Evolutionary conservation across 306 rosid species (phyloP), one percentile per base, ranked within the genome.

Genomic region (Amphicarpaea edgeworthii): DNA sequence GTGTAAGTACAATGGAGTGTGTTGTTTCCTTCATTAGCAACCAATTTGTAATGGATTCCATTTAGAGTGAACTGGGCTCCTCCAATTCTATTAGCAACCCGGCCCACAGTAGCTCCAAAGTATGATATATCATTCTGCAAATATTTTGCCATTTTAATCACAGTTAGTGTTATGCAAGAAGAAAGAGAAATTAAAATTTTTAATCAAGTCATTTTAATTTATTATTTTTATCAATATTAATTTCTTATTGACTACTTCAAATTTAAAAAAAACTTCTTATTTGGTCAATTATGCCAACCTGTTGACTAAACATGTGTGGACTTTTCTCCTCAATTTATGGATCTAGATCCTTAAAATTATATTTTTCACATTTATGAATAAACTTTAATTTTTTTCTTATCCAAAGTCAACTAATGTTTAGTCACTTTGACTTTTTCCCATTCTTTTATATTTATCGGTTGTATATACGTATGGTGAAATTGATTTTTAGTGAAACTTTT

Each of bases 61-160:
- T 91, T 76, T 24, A 88, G 64, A 45, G 81, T 86, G 72, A 94
- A 94, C 41, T 86, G 87, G 20, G 98, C 97, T 12, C 96, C 93
- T 11, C 91, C 94, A 19, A 91, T 86, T 83, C 98, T 86, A 70
- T 91, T 94, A 4, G 97, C 98, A 63, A 91, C 87, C 16, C 98
- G 51, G 40, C 98, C 98, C 16, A 94, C 90, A 16, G 88, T 70
- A 1, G 96, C 88, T 41, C 96, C 98, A 43, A 94, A 67, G 62
- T 86, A 86, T 4, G 90, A 2, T 55, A 93, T 42, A 68, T 86
- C 91, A 38, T 85, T 91, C 98, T 94, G 85, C 78, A 83, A 43
- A 67, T 12, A 30, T 8, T 51, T 49, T 23, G 53, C 30, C 23
- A 47, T 59, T 59, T 59, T 5, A 59, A 28, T 57, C 63, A 12